phyloP scores from a whole-genome alignment of 2,329 filamentous ascomycete genomes.

The Ophidiomyces ophidiicola region DNA sequence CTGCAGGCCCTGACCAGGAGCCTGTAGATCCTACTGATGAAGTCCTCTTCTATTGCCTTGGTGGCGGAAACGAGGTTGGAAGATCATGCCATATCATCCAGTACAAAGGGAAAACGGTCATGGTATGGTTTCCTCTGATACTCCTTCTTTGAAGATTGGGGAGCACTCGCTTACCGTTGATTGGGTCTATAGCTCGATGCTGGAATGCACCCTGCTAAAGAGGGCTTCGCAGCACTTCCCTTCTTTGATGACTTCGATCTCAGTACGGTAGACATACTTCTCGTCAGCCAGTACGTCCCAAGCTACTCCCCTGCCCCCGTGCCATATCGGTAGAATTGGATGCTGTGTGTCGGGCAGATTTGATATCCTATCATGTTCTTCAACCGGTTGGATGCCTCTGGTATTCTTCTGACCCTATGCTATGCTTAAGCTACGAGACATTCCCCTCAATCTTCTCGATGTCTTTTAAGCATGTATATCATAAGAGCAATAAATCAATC shows the following conservation, averaged over 20 bases:
- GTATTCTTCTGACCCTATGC: background rate
- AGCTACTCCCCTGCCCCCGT: slow-evolving; percentile 15
- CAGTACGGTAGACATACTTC: slow-evolving; percentile 88
- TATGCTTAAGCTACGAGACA: background rate
- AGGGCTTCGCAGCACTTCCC: slow-evolving; percentile 81
- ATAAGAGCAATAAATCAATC: slow-evolving; percentile 26
- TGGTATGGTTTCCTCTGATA: slow-evolving; percentile 49
- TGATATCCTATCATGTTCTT: background rate
- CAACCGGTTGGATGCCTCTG: background rate
- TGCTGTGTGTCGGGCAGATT: background rate
- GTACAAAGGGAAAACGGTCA: slow-evolving; percentile 98
- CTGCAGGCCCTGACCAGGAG: slow-evolving; percentile 55
- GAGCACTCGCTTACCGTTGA: slow-evolving; percentile 9
- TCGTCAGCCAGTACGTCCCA: slow-evolving; percentile 93
- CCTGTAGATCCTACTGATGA: slow-evolving; percentile 88
- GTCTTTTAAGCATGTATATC: slow-evolving; percentile 24
- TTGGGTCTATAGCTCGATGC: slow-evolving; percentile 67
- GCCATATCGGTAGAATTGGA: background rate
- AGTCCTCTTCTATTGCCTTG: slow-evolving; percentile 83
- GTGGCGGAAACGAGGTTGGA: slow-evolving; percentile 93
- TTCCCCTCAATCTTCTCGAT: background rate
- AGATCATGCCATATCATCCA: slow-evolving; percentile 95
- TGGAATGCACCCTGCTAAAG: slow-evolving; percentile 91
- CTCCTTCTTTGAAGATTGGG: background rate
- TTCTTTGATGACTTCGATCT: slow-evolving; percentile 99